A percentile compares a stretch with the other conserved stretches of the same genome.
phyloP scores from a whole-genome alignment of 2,329 filamentous ascomycete genomes.

The Iodosphaeria phyllophila region DNA sequence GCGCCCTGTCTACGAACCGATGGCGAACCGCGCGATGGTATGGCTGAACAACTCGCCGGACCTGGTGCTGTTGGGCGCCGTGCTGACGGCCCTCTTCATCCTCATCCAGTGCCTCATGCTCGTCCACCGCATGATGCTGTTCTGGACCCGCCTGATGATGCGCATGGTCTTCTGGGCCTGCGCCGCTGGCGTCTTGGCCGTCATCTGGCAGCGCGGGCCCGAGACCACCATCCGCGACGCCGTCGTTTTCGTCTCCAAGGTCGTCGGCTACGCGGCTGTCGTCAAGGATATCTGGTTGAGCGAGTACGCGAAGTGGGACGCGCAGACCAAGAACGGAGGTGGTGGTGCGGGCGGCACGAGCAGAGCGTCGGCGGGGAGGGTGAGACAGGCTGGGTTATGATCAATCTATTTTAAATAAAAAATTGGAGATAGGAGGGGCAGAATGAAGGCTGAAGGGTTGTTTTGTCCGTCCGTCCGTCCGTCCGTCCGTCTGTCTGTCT shows the following conservation, averaged over 20 bases:
- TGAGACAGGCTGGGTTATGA: no score
- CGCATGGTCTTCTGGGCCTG: slow-evolving; percentile 44
- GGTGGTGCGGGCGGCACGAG: slow-evolving; percentile 3
- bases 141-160: slow-evolving; percentile 53
- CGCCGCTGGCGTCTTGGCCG: slow-evolving; percentile 32
- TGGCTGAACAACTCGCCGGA: slow-evolving; percentile 21
- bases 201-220: slow-evolving; percentile 46
- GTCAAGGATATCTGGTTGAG: slow-evolving; percentile 34
- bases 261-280: slow-evolving; percentile 26
- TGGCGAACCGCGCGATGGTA: slow-evolving; percentile 19
- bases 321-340: slow-evolving; percentile 17
- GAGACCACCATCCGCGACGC: slow-evolving; percentile 44
- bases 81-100: slow-evolving; percentile 35
- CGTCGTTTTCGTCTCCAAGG: slow-evolving; percentile 20
- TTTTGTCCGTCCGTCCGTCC: no score
- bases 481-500: no score
- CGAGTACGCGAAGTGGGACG: slow-evolving; percentile 39
- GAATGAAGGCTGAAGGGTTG: no score
- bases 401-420: no score
- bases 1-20: slow-evolving; percentile 22
- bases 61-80: slow-evolving; percentile 23
- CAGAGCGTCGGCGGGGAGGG: not conserved
- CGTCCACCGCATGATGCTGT: slow-evolving; percentile 54
- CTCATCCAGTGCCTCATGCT: slow-evolving; percentile 51
- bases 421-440: no score